Evolutionary conservation across 2,329 filamentous ascomycete species (phyloP), one percentile per base, ranked within the genome.

Genomic region (Dryadomyces quercivorus): DNA sequence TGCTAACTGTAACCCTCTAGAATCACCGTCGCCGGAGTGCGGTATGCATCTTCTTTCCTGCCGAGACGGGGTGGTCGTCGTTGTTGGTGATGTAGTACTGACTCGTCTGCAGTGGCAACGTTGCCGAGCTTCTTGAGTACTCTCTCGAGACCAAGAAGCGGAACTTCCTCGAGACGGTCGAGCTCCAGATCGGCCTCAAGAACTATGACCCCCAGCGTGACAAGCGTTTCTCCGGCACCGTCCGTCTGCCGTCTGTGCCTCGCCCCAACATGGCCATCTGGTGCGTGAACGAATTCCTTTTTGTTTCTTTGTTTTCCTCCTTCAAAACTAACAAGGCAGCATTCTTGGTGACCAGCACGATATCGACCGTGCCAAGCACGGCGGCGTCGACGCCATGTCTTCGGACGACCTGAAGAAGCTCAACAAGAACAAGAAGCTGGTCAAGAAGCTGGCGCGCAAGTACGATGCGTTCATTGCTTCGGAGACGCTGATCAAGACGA

Each of bases 341-440:
- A 82, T 82, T 67, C 73, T 82, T 57, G 79, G 79, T 78, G 79
- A 82, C 75, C 79, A 82, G 85, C 92, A 97, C 82, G 93, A 98
- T 83, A 94, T 98, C 72, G 93, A 98, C 75, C 91, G 93, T 83
- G 92, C 93, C 72, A 98, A 98, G 86, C 93, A 98, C 82, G 88
- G 90, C 70, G 92, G 90, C 74, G 84, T 97, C 66, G 93, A 98
- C 72, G 90, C 92, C 78, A 97, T 97, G 93, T 95, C 88, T 69
- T 77, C 88, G 64, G 93, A 98, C 69, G 93, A 98, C 77, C 79
- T 98, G 78, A 98, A 98, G 88, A 98, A 98, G 87, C 89, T 98
- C 66, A 98, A 98, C 87, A 98, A 98, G 89, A 98, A 98, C 89
- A 97, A 98, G 88, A 98, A 98, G 87, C 86, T 97, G 70, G 96